Base-by-base conservation (phyloP, 176 grass and related monocot genomes). In the Aegilops longissima region DNA sequence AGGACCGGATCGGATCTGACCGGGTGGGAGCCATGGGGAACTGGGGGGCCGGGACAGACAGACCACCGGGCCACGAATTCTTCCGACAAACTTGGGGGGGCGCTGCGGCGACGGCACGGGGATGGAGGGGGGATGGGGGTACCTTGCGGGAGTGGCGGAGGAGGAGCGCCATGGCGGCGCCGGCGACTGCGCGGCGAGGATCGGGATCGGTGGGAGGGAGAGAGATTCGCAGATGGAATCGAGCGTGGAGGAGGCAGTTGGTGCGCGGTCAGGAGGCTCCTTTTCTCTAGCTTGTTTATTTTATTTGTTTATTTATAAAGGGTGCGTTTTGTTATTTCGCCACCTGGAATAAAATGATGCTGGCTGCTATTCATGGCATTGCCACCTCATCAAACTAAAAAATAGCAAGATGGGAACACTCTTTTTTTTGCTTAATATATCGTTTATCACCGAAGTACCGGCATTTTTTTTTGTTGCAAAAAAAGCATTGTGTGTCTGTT, bases 61-160 rank as follows among this genome's bases (percentile, higher is more conserved):
- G 71, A 16, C 16, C 42, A 29, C 6, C 23, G 16, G 40, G 47
- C 39, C 47, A 51, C 42, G 3, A 29, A 56, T 56, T 56, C 17
- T 17, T 74, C 71, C 71, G 16, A 8, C 12, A 49, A 49, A 75
- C 6, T 49, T 49, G 42, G 72, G 23, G 40, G 23, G 23, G 13
- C 71, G 40, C 23, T 49, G 70, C 40, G 40, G 40, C 40, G 3
- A 17, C 24, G 42, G 17, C 21, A 13, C 61, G 61, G 21, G 9
- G 24, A 64, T 63, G n/a, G 61, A 25, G 61, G 24, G 20, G 11
- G 8, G 39, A 8, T 0, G 9, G 24, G 8, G 23, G 72, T 51
- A 75, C 72, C 72, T 75, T 75, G 23, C 72, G 42, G 42, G 72
- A 75, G 72, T 75, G 72, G 44, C 72, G 72, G 23, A 75, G 72